Evolutionary conservation across 176 grass and related monocot genomes (phyloP).

Genomic region (Oryza australiensis): DNA sequence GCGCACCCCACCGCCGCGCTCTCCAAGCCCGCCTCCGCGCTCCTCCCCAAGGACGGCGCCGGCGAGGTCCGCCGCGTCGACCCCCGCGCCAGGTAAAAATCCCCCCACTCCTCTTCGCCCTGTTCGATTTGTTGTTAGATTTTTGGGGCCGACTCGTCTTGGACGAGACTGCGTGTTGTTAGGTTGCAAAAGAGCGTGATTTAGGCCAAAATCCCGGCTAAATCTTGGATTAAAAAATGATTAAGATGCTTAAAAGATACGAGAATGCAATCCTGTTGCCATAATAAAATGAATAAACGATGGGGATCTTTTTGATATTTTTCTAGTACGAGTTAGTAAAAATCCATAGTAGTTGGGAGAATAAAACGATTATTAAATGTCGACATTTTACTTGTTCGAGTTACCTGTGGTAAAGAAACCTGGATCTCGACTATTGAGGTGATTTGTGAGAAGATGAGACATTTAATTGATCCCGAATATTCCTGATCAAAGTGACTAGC

Average conservation of each 20-base stretch:
- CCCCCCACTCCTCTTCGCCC: too few species aligned
- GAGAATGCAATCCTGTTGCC: not conserved
- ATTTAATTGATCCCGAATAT: not conserved
- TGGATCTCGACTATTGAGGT: not conserved
- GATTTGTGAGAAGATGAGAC: not conserved
- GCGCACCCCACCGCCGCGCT: conserved; percentile 43
- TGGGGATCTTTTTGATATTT: too few species aligned
- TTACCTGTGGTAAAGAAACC: not conserved
- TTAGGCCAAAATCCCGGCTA: not conserved
- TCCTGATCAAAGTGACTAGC: not conserved
- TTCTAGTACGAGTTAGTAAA: not conserved
- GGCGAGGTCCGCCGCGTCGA: conserved; percentile 54
- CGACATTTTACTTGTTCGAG: not conserved
- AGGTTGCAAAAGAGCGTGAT: not conserved
- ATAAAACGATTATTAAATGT: not conserved
- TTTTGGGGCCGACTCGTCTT: conserved; percentile 7
- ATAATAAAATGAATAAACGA: not conserved
- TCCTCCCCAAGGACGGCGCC: conserved; percentile 60
- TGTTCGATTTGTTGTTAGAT: not conserved
- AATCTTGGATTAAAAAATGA: not conserved
- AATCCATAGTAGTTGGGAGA: too few species aligned
- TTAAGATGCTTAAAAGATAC: not conserved
- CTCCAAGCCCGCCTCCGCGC: conserved; percentile 44
- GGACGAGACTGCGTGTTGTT: not conserved
- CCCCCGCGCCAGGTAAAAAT: conserved; percentile 50